phyloP scores from a whole-genome alignment of 2,329 filamentous ascomycete species.

The Penicillium sp. region DNA sequence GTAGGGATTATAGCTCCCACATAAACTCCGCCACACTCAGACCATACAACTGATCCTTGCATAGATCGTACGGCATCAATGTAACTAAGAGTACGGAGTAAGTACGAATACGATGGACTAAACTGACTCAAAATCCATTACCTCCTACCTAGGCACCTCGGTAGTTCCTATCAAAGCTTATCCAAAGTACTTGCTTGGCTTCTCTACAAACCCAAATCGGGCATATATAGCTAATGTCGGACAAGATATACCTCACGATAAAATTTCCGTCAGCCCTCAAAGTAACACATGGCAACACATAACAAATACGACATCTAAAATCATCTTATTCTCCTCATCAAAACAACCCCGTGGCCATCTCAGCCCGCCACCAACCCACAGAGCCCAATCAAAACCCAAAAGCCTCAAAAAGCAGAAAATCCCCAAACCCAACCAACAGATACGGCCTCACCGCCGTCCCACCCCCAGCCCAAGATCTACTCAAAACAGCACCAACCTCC shows the following conservation, averaged over 20 bases:
- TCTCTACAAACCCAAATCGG: not conserved
- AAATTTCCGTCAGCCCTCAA: not conserved
- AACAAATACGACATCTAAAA: not conserved
- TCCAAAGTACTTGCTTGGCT: no score
- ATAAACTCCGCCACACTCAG: not conserved
- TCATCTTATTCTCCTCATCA: not conserved
- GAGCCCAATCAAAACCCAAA: not conserved
- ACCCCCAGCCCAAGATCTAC: constrained; percentile 26
- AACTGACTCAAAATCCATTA: not conserved
- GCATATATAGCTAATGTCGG: not conserved
- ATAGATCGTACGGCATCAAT: not conserved
- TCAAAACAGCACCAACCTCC: constrained; percentile 9
- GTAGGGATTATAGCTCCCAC: not conserved
- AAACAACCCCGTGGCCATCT: no score
- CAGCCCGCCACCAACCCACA: not conserved
- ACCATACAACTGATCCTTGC: not conserved
- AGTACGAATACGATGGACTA: not conserved
- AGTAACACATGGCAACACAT: not conserved
- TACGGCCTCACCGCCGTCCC: constrained; percentile 39
- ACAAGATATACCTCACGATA: not conserved
- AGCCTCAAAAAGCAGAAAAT: not conserved
- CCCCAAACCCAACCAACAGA: constrained; percentile 18
- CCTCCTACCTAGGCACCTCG: no score
- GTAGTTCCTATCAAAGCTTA: not conserved
- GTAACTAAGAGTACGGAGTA: not conserved